Conservation (phyloP, 768 basidiomycete species). For the Zangia roseola region DNA sequence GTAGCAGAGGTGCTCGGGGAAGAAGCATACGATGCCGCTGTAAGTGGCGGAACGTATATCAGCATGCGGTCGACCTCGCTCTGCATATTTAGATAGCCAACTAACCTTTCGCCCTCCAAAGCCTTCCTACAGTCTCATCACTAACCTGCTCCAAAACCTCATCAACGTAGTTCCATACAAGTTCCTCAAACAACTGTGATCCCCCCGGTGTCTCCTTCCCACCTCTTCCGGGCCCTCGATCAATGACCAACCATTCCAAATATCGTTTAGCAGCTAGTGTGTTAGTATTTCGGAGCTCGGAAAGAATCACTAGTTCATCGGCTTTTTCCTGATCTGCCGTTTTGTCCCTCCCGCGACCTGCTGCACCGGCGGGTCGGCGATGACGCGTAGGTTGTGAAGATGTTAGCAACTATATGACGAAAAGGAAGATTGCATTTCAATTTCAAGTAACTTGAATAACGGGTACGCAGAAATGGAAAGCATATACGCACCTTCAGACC, state of each 20-base stretch:
- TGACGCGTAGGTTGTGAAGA: slow-evolving; percentile 17
- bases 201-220: slow-evolving; percentile 23
- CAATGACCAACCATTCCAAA: slow-evolving; percentile 78
- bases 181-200: slow-evolving; percentile 55
- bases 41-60: neutral
- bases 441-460: neutral
- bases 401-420: slow-evolving; percentile 18
- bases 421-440: neutral
- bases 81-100: neutral
- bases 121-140: slow-evolving; percentile 52
- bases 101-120: slow-evolving; percentile 73
- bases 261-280: slow-evolving; percentile 60
- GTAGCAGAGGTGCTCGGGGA: slow-evolving; percentile 12
- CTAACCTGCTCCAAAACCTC: slow-evolving; percentile 47
- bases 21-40: slow-evolving; percentile 56
- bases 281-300: slow-evolving; percentile 24
- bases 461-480: neutral
- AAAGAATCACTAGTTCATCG: slow-evolving; percentile 29
- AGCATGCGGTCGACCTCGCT: neutral
- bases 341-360: slow-evolving; percentile 23
- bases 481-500: slow-evolving; percentile 59
- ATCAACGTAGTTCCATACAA: slow-evolving; percentile 57
- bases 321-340: slow-evolving; percentile 21
- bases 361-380: slow-evolving; percentile 19
- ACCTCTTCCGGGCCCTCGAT: slow-evolving; percentile 42